Percentiles rank a stretch among this genome's conserved stretches.
phyloP scores from a whole-genome alignment of 768 basidiomycete genomes.

The Cantharellus anzutake region DNA sequence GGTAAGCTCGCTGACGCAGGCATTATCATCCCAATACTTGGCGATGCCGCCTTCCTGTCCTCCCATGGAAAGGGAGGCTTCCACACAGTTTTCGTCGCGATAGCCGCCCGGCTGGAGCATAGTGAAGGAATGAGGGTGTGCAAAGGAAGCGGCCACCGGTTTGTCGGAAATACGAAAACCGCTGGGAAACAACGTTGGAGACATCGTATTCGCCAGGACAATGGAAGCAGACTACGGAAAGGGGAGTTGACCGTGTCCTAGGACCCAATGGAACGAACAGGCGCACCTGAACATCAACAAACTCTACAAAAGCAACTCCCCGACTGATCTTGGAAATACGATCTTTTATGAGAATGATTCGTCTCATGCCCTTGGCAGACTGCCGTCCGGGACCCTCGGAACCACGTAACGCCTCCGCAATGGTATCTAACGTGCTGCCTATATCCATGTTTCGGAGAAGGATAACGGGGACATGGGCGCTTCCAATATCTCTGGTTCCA shows the following conservation, averaged over 20 bases:
- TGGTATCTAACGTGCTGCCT: conserved; percentile 71
- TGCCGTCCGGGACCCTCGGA: conserved; percentile 63
- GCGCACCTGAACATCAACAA: conserved; percentile 62
- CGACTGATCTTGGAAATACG: conserved; percentile 72
- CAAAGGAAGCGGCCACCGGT: conserved; percentile 83
- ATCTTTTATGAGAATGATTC: conserved; percentile 81
- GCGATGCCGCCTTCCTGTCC: conserved; percentile 58
- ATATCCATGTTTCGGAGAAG: conserved; percentile 84
- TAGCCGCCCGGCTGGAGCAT: conserved; percentile 53
- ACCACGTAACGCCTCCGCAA: conserved; percentile 61
- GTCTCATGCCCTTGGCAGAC: conserved; percentile 70
- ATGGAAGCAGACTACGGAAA: conserved; percentile 51
- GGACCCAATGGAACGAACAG: neutral
- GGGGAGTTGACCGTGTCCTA: conserved; percentile 2
- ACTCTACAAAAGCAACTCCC: conserved; percentile 90
- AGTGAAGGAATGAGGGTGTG: conserved; percentile 79
- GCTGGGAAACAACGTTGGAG: conserved; percentile 68
- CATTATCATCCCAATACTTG: conserved; percentile 83
- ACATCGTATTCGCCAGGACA: conserved; percentile 74
- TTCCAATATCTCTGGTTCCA: conserved; percentile 90
- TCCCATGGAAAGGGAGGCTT: conserved; percentile 47
- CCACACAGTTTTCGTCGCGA: conserved; percentile 58
- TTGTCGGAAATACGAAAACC: conserved; percentile 84
- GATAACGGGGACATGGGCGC: conserved; percentile 59
- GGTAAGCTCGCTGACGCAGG: conserved; percentile 53